These are phyloP conservation scores for Capronia coronata DNA, from an alignment of 2,329 filamentous ascomycete species.

Conservation along the genomic window DNA sequence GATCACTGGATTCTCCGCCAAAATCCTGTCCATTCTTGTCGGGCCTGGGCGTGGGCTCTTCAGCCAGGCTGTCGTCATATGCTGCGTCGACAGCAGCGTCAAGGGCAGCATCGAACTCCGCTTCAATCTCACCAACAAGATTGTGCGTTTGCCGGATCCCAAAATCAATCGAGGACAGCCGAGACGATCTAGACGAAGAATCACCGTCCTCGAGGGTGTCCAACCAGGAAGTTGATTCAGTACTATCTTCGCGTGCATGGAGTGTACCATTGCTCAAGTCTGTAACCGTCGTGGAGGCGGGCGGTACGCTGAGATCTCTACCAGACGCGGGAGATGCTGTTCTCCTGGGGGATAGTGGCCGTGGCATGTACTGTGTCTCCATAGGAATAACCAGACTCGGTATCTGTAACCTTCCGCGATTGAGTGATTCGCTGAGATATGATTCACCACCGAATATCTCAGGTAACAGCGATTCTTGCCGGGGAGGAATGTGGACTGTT, in stretches of 20 bases:
- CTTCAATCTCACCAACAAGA: constrained; percentile 42
- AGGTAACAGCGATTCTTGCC: constrained; percentile 27
- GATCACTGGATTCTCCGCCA: constrained; percentile 3
- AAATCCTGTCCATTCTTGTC: constrained; percentile 54
- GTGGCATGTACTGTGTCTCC: constrained; percentile 59
- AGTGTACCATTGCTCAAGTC: constrained; percentile 28
- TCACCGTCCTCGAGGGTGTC: constrained; percentile 85
- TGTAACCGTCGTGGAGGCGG: constrained; percentile 8
- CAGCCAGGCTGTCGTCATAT: constrained; percentile 58
- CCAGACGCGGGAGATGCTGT: constrained; percentile 43
- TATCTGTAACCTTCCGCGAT: constrained; percentile 27
- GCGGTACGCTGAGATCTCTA: constrained; percentile 18
- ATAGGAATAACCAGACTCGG: constrained; percentile 31
- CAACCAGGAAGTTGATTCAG: constrained; percentile 84
- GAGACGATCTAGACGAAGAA: constrained; percentile 71
- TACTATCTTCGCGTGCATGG: constrained; percentile 43
- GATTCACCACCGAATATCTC: constrained; percentile 25
- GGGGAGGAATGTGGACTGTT: constrained; percentile 26
- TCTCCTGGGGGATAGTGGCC: constrained; percentile 62
- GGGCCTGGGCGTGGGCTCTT: constrained; percentile 50
- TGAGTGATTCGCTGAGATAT: constrained; percentile 21
- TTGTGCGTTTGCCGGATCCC: constrained; percentile 12
- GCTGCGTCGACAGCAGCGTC: constrained; percentile 94
- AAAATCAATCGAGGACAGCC: constrained; percentile 24
- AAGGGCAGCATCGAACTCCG: constrained; percentile 87